A percentile compares a stretch with the other conserved stretches of the same genome.
Evolutionary conservation across 1,139 yeast genomes (phyloP).

Genomic region (Lodderomyces theae): DNA sequence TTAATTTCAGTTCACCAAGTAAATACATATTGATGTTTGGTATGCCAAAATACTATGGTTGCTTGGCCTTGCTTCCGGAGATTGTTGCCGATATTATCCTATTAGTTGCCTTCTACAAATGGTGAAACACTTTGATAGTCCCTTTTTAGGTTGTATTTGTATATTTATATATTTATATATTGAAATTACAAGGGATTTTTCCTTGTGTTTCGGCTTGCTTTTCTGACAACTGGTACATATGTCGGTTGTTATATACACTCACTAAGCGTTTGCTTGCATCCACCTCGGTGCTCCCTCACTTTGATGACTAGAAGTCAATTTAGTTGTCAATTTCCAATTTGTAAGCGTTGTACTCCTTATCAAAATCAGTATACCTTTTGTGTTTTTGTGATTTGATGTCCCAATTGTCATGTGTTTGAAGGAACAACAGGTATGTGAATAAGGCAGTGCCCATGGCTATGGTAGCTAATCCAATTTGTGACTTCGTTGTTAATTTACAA

Average conservation of each 20-base stretch:
- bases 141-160: too few species aligned
- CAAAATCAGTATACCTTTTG: neutral
- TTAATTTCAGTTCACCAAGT: constrained; percentile 10
- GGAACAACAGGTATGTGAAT: neutral
- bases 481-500: neutral
- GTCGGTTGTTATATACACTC: too few species aligned
- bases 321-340: neutral
- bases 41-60: constrained; percentile 12
- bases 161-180: neutral
- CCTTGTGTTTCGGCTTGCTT: too few species aligned
- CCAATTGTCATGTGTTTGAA: neutral
- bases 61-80: constrained; percentile 13
- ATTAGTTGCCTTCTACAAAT: constrained; percentile 9
- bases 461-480: neutral
- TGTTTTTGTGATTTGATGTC: neutral
- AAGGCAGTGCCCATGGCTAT: neutral
- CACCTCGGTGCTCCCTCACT: neutral
- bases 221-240: too few species aligned
- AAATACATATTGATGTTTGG: constrained; percentile 15
- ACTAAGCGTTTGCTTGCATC: too few species aligned
- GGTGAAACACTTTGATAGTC: constrained; percentile 9
- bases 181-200: too few species aligned
- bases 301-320: neutral
- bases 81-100: constrained; percentile 8
- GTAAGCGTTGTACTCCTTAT: neutral